Base-by-base conservation (phyloP, 192 early-diverging fungal genomes). In the Backusella macrospora region DNA sequence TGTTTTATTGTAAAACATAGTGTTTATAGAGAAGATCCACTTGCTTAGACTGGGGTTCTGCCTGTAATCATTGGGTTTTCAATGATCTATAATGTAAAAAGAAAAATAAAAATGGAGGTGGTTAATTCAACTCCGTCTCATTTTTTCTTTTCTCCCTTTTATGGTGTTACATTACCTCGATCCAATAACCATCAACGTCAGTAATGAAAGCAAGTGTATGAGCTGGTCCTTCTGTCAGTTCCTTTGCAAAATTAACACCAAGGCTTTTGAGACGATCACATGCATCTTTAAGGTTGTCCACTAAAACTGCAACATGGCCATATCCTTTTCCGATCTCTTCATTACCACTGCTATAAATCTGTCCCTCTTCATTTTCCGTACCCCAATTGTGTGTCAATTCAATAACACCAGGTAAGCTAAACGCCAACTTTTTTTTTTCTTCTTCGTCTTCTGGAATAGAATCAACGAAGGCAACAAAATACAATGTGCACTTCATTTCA, bases 251-350 rank as follows among this genome's bases (percentile, higher is more conserved):
- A 1, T 26, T 12, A 12, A 59, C 52, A 12, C 52, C 52, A 59
- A 59, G 52, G 3, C 7, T 59, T 21, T 26, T 21, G 21, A 59
- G 26, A 12, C 52, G 52, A 0, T 59, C 52, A n/a, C 52, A 59
- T 59, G 52, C 52, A 59, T 21, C n/a, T 10, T 12, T 23, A 59
- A 13, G 10, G 26, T 59, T 21, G 21, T 59, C 52, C 0, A 59
- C 52, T 59, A 59, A 59, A 59, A 59, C 18, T 12, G 52, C 52
- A 59, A 59, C 3, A 59, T 59, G 52, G 9, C 52, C 52, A 59
- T 59, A 59, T 26, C 52, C 52, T 21, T 59, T 59, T 26, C 52
- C 52, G 10, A 59, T 9, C 21, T 59, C 52, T 59, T 59, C 52
- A 59, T 59, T 59, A 26, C 52, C 52, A 59, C 21, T 59, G n/a